Evolutionary conservation across 805 yeast genomes (phyloP).

Genomic region (Saturnispora serradocipensis): DNA sequence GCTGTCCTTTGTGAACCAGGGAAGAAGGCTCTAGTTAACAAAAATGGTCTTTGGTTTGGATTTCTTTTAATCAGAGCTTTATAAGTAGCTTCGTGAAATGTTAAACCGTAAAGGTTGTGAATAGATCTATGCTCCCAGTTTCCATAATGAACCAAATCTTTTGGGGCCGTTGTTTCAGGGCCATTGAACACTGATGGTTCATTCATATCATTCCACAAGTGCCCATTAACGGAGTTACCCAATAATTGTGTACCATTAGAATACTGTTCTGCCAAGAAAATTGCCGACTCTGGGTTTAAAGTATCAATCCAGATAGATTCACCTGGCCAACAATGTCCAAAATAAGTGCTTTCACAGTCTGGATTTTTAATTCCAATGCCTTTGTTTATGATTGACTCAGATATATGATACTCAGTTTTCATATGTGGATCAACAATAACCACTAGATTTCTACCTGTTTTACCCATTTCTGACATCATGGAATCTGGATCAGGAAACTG

Average conservation of each 20-base stretch:
- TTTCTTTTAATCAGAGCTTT: slow-evolving; percentile 49
- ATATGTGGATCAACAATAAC: slow-evolving; percentile 89
- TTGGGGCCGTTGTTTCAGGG: slow-evolving; percentile 86
- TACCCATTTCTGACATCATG: slow-evolving; percentile 57
- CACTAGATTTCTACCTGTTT: slow-evolving; percentile 72
- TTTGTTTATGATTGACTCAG: slow-evolving; percentile 39
- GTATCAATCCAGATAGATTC: slow-evolving; percentile 91
- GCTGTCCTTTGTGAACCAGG: slow-evolving; percentile 88
- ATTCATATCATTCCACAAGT: slow-evolving; percentile 97
- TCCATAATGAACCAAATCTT: slow-evolving; percentile 69
- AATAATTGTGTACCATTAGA: slow-evolving; percentile 36
- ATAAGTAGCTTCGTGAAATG: slow-evolving; percentile 74
- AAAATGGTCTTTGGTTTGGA: slow-evolving; percentile 63
- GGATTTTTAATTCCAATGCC: slow-evolving; percentile 47
- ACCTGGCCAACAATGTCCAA: slow-evolving; percentile 98
- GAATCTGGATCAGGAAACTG: slow-evolving; percentile 65
- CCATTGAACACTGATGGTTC: slow-evolving; percentile 95
- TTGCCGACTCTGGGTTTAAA: slow-evolving; percentile 50
- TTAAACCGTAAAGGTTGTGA: slow-evolving; percentile 77
- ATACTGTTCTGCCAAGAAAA: slow-evolving; percentile 51
- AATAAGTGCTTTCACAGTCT: slow-evolving; percentile 33
- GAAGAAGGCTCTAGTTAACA: slow-evolving; percentile 77
- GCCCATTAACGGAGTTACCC: slow-evolving; percentile 52
- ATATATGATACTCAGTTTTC: slow-evolving; percentile 59
- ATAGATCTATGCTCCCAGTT: slow-evolving; percentile 85